These are phyloP conservation scores for Alternaria burnsii DNA, from an alignment of 2,329 filamentous ascomycete genomes.

Conservation along the genomic window DNA sequence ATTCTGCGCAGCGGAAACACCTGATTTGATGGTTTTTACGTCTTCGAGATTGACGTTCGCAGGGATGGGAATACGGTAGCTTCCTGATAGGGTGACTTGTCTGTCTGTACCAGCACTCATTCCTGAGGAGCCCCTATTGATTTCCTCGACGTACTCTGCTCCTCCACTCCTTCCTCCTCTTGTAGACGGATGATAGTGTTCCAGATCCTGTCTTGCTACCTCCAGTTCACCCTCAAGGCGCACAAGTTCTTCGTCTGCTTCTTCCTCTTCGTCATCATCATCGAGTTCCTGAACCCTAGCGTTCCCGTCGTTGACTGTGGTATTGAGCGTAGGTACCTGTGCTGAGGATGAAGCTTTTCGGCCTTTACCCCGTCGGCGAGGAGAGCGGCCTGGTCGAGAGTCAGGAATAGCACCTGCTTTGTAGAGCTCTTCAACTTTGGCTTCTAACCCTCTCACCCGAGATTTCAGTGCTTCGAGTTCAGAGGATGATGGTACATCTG, in stretches of 20 bases:
- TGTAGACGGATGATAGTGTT: conserved; percentile 29
- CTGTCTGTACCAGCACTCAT: conserved; percentile 23
- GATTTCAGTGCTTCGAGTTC: conserved; percentile 49
- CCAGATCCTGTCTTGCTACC: conserved; percentile 42
- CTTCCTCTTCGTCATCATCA: conserved; percentile 32
- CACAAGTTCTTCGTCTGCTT: conserved; percentile 44
- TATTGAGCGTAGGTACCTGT: conserved; percentile 31
- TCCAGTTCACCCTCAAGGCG: conserved; percentile 46
- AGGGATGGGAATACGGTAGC: conserved; percentile 49
- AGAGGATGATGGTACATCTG: conserved; percentile 22
- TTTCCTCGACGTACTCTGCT: conserved; percentile 41
- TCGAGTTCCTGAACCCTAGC: conserved; percentile 26
- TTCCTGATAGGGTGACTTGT: conserved; percentile 46
- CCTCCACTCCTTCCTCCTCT: conserved; percentile 17
- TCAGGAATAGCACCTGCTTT: conserved; percentile 16
- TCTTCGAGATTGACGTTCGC: conserved; percentile 42
- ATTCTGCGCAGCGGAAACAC: conserved; percentile 46
- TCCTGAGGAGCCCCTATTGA: conserved; percentile 26
- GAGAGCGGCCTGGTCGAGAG: conserved; percentile 35
- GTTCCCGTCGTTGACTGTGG: conserved; percentile 1
- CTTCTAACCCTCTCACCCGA: conserved; percentile 46
- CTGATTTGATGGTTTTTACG: conserved; percentile 46
- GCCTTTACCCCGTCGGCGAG: conserved; percentile 44
- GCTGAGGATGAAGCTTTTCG: conserved; percentile 36
- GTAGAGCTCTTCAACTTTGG: conserved; percentile 50